phyloP scores from a whole-genome alignment of 2,329 filamentous ascomycete genomes.

The Pseudofabraea citricarpa region DNA sequence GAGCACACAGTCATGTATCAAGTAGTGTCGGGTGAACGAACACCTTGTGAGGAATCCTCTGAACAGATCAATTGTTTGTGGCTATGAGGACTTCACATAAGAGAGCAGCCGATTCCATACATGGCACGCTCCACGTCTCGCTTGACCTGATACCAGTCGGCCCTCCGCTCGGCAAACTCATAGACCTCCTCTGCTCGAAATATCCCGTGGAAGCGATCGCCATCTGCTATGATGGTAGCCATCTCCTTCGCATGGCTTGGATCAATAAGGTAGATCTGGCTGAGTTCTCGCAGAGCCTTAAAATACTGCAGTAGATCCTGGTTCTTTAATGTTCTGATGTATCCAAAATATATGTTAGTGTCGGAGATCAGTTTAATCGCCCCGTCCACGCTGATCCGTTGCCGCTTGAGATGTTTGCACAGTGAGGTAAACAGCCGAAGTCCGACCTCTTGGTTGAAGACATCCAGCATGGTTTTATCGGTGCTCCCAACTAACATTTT shows the following conservation, averaged over 20 bases:
- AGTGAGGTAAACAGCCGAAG: conserved; percentile 85
- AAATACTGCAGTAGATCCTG: conserved; percentile 85
- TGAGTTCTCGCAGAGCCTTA: conserved; percentile 82
- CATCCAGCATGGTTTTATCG: conserved; percentile 96
- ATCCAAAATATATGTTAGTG: conserved; percentile 89
- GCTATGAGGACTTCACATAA: too few species aligned
- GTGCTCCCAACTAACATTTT: conserved; percentile 91
- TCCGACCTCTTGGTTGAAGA: conserved; percentile 97
- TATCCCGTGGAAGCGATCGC: conserved; percentile 82
- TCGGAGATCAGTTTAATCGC: conserved; percentile 92
- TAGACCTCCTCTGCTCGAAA: conserved; percentile 96
- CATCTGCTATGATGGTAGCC: conserved; percentile 90
- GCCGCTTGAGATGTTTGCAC: conserved; percentile 96
- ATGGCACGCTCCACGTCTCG: conserved; percentile 89
- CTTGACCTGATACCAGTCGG: conserved; percentile 92
- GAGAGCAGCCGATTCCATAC: conserved; percentile 84
- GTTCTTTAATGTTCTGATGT: conserved; percentile 77
- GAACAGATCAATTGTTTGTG: too few species aligned
- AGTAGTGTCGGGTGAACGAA: too few species aligned
- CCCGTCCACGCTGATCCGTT: conserved; percentile 84
- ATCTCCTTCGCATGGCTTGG: conserved; percentile 86
- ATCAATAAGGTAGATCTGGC: conserved; percentile 93
- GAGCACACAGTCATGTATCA: too few species aligned
- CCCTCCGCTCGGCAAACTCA: conserved; percentile 88
- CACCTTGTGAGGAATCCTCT: too few species aligned